A percentile compares a stretch with the other conserved stretches of the same genome.
These are phyloP conservation scores for Metschnikowia proteae DNA, from an alignment of 805 yeast genomes.

Conservation along the genomic window DNA sequence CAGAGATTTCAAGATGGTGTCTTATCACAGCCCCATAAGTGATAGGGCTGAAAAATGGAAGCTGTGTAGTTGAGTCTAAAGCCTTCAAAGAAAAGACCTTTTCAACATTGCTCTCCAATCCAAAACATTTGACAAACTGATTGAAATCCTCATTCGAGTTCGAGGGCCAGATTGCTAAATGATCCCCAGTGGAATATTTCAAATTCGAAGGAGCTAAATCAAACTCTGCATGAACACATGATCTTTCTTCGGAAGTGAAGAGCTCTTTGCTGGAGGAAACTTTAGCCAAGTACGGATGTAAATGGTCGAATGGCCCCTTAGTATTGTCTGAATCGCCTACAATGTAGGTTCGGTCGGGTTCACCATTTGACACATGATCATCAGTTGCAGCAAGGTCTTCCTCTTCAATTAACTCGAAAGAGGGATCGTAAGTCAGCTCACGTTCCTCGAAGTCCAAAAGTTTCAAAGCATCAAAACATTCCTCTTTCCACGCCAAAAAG, in stretches of 20 bases:
- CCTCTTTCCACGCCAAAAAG: constrained; percentile 88
- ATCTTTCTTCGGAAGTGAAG: constrained; percentile 60
- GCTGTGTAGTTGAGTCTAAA: constrained; percentile 62
- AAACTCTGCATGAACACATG: constrained; percentile 87
- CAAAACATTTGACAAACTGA: constrained; percentile 62
- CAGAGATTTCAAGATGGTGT: constrained; percentile 85
- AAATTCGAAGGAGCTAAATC: constrained; percentile 73
- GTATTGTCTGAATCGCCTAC: constrained; percentile 30
- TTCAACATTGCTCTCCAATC: constrained; percentile 49
- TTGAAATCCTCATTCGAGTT: constrained; percentile 73
- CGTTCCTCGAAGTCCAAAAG: constrained; percentile 70
- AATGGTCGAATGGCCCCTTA: constrained; percentile 73
- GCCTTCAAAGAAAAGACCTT: constrained; percentile 61
- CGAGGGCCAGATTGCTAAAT: constrained; percentile 91
- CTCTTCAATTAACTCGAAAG: constrained; percentile 43
- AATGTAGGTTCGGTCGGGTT: constrained; percentile 58
- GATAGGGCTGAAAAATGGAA: constrained; percentile 74
- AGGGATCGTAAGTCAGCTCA: constrained; percentile 76
- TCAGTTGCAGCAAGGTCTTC: constrained; percentile 25
- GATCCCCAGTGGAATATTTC: constrained; percentile 93
- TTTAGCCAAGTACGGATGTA: constrained; percentile 80
- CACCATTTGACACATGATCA: constrained; percentile 58
- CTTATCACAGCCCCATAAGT: constrained; percentile 85
- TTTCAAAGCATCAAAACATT: constrained; percentile 61
- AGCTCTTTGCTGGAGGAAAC: constrained; percentile 62